Percentiles rank a stretch among this genome's conserved stretches.
Evolutionary conservation across 2,329 filamentous ascomycete species (phyloP).

Genomic region (Alternaria metachromatica): DNA sequence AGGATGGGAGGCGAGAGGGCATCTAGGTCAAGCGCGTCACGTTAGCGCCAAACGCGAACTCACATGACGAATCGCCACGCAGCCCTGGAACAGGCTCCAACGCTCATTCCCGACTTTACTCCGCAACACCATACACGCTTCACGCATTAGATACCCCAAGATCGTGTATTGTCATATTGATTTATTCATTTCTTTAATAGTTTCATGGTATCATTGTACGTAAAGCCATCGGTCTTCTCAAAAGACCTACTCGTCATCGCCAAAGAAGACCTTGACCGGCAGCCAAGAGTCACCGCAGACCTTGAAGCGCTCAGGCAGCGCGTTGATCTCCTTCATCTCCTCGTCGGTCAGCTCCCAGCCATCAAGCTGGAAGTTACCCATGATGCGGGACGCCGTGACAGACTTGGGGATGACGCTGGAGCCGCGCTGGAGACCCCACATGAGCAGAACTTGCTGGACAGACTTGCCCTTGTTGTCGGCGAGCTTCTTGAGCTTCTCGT

Average conservation of each 20-base stretch:
- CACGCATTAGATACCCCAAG: not conserved
- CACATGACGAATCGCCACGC: conserved; percentile 26
- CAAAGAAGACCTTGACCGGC: conserved; percentile 81
- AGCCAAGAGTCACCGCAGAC: conserved; percentile 74
- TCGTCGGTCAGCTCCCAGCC: conserved; percentile 76
- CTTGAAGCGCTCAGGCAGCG: conserved; percentile 76
- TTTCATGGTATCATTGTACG: conserved; percentile 19
- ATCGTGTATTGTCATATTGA: not conserved
- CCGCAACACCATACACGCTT: not conserved
- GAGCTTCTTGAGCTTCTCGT: conserved; percentile 67
- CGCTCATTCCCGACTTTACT: not conserved
- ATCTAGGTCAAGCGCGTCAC: conserved; percentile 11
- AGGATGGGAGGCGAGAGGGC: conserved; percentile 19
- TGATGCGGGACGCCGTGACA: conserved; percentile 74
- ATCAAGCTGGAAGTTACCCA: conserved; percentile 76
- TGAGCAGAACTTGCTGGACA: conserved; percentile 76
- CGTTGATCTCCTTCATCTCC: conserved; percentile 72
- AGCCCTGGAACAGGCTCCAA: not conserved
- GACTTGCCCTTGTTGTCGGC: conserved; percentile 71
- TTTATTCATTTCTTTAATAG: conserved; percentile 6
- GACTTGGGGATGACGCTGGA: conserved; percentile 88
- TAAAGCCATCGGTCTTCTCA: not conserved
- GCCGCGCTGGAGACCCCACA: conserved; percentile 82
- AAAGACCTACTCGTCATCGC: conserved; percentile 72
- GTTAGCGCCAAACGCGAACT: conserved; percentile 33